Base-by-base conservation (phyloP, 2,329 filamentous ascomycete genomes). In the Colletotrichum abscissum region DNA sequence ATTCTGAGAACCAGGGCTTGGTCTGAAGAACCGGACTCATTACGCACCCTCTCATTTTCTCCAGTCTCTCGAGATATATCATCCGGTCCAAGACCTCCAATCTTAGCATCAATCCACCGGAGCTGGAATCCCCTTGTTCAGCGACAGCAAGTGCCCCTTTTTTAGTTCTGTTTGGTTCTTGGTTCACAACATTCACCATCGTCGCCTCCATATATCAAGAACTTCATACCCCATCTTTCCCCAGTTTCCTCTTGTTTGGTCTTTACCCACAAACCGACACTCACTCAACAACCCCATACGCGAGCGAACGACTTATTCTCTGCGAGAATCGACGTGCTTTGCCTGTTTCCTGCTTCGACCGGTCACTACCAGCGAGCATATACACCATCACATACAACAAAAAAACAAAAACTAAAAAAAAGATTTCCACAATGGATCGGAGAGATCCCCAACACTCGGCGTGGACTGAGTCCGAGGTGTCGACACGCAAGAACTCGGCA, bases 111-210 rank as follows among this genome's bases (percentile, higher is more conserved):
- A 49, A 30, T 24, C 46, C 71, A 63, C 56, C 46, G 71, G 71
- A 73, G 67, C 71, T 54, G 71, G 71, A 73, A 63, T 71, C 71
- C 67, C 67, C 71, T 71, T 71, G 71, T 70, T 60, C 67, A 71
- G 28, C 56, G 62, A 60, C 49, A 62, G 46, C 67, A 62, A 42
- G 46, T 73, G 46, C 24, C 11, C 24, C 33, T 28, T 22, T 46
- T 38, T 65, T 16, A 22, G 16, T 28, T 12, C 38, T 42, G 11
- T 65, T 46, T 54, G 8, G 52, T 65, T 30, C 35, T 49, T 71
- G 16, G 8, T 49, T 19, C 19, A 52, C 26, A 30, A n/a, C 6
- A 63, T 59, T 33, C 38, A 24, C 35, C 54, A 28, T 60, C 42
- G 22, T 54, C 55, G 22, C 56, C 63, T 63, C 49, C 60, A 42